Base-by-base conservation (phyloP, 1,284 basidiomycete species). In the Pseudomicrostroma phylloplanum region DNA sequence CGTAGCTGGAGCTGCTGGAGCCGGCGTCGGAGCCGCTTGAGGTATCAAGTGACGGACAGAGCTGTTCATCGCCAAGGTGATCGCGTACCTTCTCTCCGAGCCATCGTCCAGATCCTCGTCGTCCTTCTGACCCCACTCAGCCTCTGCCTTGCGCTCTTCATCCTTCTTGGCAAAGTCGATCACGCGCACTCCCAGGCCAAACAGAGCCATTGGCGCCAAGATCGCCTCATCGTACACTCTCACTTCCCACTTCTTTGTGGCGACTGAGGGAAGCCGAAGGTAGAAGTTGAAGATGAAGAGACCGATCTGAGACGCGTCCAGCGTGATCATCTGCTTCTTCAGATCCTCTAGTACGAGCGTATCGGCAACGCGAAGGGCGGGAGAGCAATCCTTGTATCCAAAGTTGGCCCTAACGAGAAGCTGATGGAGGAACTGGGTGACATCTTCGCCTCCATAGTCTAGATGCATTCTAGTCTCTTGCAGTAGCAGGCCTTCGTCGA, bases 191-290 rank as follows among this genome's bases (percentile, higher is more conserved):
- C 51, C 51, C 21, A 54, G 21, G 6, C 94, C 91, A 70, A 98
- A 98, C 53, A 96, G 83, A 72, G 69, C 91, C 87, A 96, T 91
- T 0, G 94, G 91, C 0, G 92, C 92, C 42, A 98, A 82, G 62
- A 97, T 93, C 61, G 91, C 88, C 81, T 98, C 96, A 77, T 98
- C 96, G 77, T 97, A 98, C 4, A 90, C 88, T 36, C 92, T 86
- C 60, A 97, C 82, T 25, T 87, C 87, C 79, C 93, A 98, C 80
- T 96, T 96, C 74, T 88, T 85, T 1, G 92, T 89, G 17, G 87
- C 82, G 63, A 86, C 84, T 30, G 86, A 85, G 1, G 92, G 89
- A 60, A 86, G 82, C 25, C 93, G 85, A 39, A 78, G 64, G 49
- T 70, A 63, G 71, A 97, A 93, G 77, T 96, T 92, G 81, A 91